Base-by-base conservation (phyloP, 2,329 filamentous ascomycete species). In the Metarhizium sp. region DNA sequence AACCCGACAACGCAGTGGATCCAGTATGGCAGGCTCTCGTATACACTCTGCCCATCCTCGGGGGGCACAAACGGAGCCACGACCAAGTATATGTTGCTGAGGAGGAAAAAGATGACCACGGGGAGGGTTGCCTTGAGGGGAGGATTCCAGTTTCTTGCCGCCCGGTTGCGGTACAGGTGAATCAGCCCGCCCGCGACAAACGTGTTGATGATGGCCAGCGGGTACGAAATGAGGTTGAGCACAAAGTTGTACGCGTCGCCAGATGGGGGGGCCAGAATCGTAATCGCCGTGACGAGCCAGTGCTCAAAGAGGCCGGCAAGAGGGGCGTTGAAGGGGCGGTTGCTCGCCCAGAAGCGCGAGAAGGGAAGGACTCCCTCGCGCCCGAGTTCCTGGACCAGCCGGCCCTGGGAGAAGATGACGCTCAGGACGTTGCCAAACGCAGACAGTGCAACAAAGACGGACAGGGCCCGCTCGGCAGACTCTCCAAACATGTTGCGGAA, bases 321-420 rank as follows among this genome's bases (percentile, higher is more conserved):
- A 3, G 82, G 83, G 0, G 81, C 81, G 62, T 83, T 83, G 64
- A 84, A 82, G 0, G 84, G 84, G 49, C 78, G 75, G 67, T 83
- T 86, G 66, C 79, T 82, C 13, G 83, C 82, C 75, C 80, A 86
- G 60, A 87, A 72, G 1, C 73, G 70, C 0, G 82, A 83, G 56
- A 80, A 84, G 0, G 84, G 84, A 2, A 87, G 68, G n/a, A 87
- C 75, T 32, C 83, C 84, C 67, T 87, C 84, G 11, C 82, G 79
- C 4, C 81, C 84, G 16, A 86, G 77, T 65, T 86, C 83, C 66
- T 85, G 84, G 0, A 84, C 83, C 5, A 87, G 71, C 53, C 84
- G 78, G 6, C 83, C 82, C 67, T 87, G 83, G 0, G 84, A 84
- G 69, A 87, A 87, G 59, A 86, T 86, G 58, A 87, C 82, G 55